phyloP scores from a whole-genome alignment of 2,329 filamentous ascomycete genomes.

The Paraphaeosphaeria minitans region DNA sequence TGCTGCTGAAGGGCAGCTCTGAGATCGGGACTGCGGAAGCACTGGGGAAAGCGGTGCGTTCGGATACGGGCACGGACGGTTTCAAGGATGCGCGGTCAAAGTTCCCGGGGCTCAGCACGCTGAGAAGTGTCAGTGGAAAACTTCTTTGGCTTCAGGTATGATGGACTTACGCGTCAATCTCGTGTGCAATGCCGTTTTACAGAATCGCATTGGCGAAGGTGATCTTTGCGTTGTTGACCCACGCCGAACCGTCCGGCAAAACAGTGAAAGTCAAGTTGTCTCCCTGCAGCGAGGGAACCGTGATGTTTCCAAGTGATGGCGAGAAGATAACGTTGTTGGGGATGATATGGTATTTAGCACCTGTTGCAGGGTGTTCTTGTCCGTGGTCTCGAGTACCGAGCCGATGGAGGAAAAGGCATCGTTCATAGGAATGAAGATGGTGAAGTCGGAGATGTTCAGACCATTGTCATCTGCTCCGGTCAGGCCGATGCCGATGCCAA shows the following conservation, averaged over 20 bases:
- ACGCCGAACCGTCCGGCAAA: constrained; percentile 28
- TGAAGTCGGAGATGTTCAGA: constrained; percentile 64
- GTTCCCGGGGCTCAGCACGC: constrained; percentile 21
- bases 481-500: constrained; percentile 29
- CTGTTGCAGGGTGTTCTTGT: constrained; percentile 25
- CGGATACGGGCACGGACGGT: constrained; percentile 20
- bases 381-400: constrained; percentile 25
- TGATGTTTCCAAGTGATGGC: constrained; percentile 30
- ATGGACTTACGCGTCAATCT: constrained; percentile 27
- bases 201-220: constrained; percentile 31
- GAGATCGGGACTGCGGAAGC: constrained; percentile 22
- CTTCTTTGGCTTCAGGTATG: background rate
- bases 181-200: constrained; percentile 34
- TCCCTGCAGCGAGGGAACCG: constrained; percentile 29
- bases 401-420: constrained; percentile 69
- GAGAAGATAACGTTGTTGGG: constrained; percentile 35
- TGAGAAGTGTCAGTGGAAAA: constrained; percentile 9
- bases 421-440: constrained; percentile 79
- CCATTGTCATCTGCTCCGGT: constrained; percentile 18
- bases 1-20: constrained; percentile 24
- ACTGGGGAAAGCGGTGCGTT: constrained; percentile 30
- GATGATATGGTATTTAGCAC: constrained; percentile 36
- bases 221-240: constrained; percentile 33
- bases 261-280: constrained; percentile 31
- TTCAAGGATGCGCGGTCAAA: constrained; percentile 27